Conservation (phyloP, 768 basidiomycete genomes). For the Strobilomyces dryophilus region DNA sequence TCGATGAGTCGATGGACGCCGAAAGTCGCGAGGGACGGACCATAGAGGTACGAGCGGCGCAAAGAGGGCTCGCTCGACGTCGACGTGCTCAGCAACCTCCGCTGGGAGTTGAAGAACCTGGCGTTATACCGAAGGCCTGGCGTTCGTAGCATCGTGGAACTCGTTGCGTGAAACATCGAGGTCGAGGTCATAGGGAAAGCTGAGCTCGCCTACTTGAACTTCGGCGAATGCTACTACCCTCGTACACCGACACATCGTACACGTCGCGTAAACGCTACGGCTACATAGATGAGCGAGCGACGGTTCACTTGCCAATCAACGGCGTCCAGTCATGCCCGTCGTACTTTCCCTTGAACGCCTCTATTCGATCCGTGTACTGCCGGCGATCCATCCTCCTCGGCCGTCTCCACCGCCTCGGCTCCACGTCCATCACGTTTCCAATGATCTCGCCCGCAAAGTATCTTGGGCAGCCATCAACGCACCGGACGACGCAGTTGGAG, state of each 20-base stretch:
- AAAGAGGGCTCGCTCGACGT: conserved; percentile 20
- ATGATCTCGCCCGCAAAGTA: conserved; percentile 96
- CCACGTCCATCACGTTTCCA: conserved; percentile 84
- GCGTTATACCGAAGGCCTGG: neutral
- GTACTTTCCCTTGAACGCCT: conserved; percentile 69
- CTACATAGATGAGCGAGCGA: neutral
- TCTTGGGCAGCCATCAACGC: conserved; percentile 37
- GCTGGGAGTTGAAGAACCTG: neutral
- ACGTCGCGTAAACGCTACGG: no score
- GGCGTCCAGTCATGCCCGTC: conserved; percentile 79
- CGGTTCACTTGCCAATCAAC: conserved; percentile 47
- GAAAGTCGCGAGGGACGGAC: conserved; percentile 16
- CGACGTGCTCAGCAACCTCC: conserved; percentile 16
- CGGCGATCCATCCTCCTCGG: conserved; percentile 71
- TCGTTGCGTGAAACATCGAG: conserved; percentile 3
- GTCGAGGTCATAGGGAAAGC: neutral
- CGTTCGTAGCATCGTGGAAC: neutral
- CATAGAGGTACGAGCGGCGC: conserved; percentile 63
- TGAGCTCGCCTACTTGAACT: no score
- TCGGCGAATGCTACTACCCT: neutral
- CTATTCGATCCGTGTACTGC: conserved; percentile 66
- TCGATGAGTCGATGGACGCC: neutral
- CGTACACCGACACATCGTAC: no score
- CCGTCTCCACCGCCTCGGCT: conserved; percentile 80
- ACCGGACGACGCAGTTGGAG: neutral